These are phyloP conservation scores for Capsicum baccatum DNA, from an alignment of 257 asterid genomes.

Conservation along the genomic window DNA sequence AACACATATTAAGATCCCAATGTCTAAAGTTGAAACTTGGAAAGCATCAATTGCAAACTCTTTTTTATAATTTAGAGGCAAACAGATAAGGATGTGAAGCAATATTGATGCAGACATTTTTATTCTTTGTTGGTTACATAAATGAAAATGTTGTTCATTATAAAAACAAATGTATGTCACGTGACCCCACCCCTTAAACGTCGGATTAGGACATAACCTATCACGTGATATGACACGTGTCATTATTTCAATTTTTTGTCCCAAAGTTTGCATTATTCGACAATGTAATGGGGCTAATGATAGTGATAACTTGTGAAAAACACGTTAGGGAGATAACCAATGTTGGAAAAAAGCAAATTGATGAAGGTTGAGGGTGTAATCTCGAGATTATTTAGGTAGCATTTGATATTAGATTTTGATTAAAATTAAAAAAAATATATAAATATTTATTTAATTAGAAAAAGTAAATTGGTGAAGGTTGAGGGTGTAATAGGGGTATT, in stretches of 20 bases:
- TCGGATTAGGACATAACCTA: background rate
- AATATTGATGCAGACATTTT: conserved; percentile 7
- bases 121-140: background rate
- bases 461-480: too few relatives aligned
- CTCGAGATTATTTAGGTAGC: too few relatives aligned
- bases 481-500: too few relatives aligned
- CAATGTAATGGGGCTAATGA: background rate
- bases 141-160: conserved; percentile 17
- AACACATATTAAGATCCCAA: background rate
- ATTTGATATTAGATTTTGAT: too few relatives aligned
- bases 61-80: conserved; percentile 7
- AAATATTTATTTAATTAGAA: too few relatives aligned
- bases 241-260: background rate
- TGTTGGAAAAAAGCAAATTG: too few relatives aligned
- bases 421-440: too few relatives aligned
- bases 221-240: conserved; percentile 14
- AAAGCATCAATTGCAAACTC: background rate
- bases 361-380: too few relatives aligned
- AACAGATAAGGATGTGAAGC: background rate
- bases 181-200: conserved; percentile 19
- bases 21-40: background rate
- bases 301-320: background rate
- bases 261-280: background rate
- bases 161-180: conserved; percentile 21
- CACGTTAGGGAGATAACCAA: background rate